A percentile compares a stretch with the other conserved stretches of the same genome.
Evolutionary conservation across 108 stramenopile species (phyloP).

Genomic region (Cyclotella kingstonii): DNA sequence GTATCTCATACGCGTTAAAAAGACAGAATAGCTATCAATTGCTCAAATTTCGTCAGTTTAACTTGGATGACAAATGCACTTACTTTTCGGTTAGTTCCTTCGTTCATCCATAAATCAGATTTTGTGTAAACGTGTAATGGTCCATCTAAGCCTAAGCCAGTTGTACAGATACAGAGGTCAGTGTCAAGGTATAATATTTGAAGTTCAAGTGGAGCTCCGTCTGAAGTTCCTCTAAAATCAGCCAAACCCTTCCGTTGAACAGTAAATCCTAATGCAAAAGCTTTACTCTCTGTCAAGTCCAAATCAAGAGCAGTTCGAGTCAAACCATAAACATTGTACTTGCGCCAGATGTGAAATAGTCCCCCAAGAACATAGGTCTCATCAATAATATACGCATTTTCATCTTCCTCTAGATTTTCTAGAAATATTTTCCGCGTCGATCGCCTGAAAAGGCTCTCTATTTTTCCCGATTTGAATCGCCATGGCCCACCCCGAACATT

Average conservation of each 20-base stretch:
- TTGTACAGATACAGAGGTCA: conserved; percentile 57
- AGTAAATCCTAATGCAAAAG: conserved; percentile 22
- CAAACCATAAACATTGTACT: conserved; percentile 48
- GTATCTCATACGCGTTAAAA: conserved; percentile 1
- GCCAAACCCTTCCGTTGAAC: conserved; percentile 14
- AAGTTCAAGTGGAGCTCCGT: conserved; percentile 38
- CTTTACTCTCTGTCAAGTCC: conserved; percentile 36
- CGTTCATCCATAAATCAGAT: conserved; percentile 43
- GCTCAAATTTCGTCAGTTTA: background rate
- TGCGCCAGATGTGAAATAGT: conserved; percentile 19
- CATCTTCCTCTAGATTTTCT: conserved; percentile 53
- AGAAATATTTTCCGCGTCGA: conserved; percentile 50
- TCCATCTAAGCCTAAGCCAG: conserved; percentile 33
- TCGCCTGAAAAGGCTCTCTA: conserved; percentile 48
- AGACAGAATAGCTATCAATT: background rate
- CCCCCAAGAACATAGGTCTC: conserved; percentile 44
- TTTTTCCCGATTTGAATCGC: conserved; percentile 37
- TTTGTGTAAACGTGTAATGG: conserved; percentile 62
- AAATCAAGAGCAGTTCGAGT: conserved; percentile 53
- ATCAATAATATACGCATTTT: conserved; percentile 56
- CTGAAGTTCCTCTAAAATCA: conserved; percentile 33
- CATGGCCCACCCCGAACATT: conserved; percentile 35
- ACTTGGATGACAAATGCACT: background rate
- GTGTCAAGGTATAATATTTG: conserved; percentile 58
- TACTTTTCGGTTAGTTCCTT: conserved; percentile 43